Base-by-base conservation (phyloP, 2,329 filamentous ascomycete species). In the Talaromyces piceae region DNA sequence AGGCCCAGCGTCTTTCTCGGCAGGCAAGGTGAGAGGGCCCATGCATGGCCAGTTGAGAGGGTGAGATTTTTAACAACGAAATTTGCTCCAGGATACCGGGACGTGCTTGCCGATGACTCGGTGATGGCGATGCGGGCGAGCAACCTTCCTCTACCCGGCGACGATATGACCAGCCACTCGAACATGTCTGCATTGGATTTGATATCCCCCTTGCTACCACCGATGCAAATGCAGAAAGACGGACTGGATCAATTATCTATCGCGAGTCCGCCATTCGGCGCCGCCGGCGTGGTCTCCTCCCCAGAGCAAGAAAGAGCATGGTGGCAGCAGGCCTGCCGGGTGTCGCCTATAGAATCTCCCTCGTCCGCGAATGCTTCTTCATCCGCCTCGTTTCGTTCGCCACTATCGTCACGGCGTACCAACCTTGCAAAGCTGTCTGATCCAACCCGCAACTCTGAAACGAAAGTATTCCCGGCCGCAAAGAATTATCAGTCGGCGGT, bases 241-340 rank as follows among this genome's bases (percentile, higher is more conserved):
- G 16, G n/a, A 2, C 2, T 43, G 39, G 20, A 26, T 18, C 22
- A 25, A 22, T 23, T 43, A 25, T 43, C 39, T 7, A 9, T 25
- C 13, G 13, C 23, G 23, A 12, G 23, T 3, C 23, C 11, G n/a
- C 2, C n/a, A 16, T 8, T 12, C 11, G 25, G n/a, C n/a, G n/a
- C 13, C 39, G 13, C 13, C 43, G 43, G 31, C 25, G 37, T 31
- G 22, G 16, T 45, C 25, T 9, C 31, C 8, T 37, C 6, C 6
- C 33, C 33, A 4, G 48, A 30, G 27, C 41, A 50, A n/a, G 49
- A 41, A 43, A 45, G 37, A 13, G 16, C 41, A 30, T 49, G 39
- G 18, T 49, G 51, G 51, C 51, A 53, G 51, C 51, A 45, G 47
- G 51, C 50, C 51, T 50, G 31, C 26, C 41, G 48, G 31, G n/a